Base-by-base conservation (phyloP, 306 rosid species). In the Acacia confusa region DNA sequence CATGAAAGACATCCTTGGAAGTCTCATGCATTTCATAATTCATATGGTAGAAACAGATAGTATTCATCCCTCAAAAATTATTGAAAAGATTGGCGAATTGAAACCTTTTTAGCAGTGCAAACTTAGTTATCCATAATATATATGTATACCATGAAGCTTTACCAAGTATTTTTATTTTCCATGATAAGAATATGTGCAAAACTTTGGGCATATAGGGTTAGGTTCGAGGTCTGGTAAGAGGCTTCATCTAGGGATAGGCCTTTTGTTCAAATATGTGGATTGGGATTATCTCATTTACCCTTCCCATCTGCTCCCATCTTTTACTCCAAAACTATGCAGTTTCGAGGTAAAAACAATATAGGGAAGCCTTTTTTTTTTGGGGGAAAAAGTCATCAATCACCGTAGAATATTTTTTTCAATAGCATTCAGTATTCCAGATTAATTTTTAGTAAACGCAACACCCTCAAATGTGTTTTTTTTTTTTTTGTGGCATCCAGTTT, bases 91-190 rank as follows among this genome's bases (percentile, higher is more conserved):
- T 22, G 50, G 75, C 25, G 28, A 60, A 75, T 43, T 25, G 70
- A 83, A 38, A 48, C 58, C 52, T 55, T 78, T 4, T 16, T 63
- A 41, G 77, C 12, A 15, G 68, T 66, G 66, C 70, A 70, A 82
- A 25, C 28, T 78, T 20, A 61, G 48, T 45, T 60, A 34, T 76
- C 7, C 20, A 44, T 3, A 12, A 52, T 71, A 78, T 32, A 13
- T 41, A n/a, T 47, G 15, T 47, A 28, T 47, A 60, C 34, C 53
- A 7, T 47, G 47, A 36, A 24, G 17, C 17, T 60, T 25, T 60
- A 24, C 17, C 66, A 36, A 55, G 38, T 40, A 57, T 32, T 30
- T 78, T 73, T 66, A 6, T 61, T 41, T 63, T 63, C 28, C 1
- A 63, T 19, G 20, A 77, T 63, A 19, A 45, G 22, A 30, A 36